These are phyloP conservation scores for Penicillium ochrochloron DNA, from an alignment of 495 filamentous ascomycete species.

Conservation along the genomic window DNA sequence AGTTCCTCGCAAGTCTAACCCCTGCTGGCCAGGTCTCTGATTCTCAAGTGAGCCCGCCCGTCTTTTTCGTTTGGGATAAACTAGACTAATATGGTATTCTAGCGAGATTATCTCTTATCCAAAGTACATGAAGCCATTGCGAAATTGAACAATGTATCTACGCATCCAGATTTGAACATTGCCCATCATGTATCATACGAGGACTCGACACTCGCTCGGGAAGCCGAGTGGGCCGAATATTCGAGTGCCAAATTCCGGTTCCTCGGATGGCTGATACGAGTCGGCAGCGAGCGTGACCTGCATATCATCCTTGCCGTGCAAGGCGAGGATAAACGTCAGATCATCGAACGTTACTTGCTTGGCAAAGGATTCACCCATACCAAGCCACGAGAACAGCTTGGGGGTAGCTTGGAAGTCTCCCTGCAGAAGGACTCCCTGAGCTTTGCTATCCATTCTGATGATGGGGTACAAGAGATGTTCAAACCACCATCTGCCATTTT, in stretches of 20 bases:
- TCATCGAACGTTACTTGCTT: constrained; percentile 57
- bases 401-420: constrained; percentile 41
- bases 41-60: constrained; percentile 30
- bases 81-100: constrained; percentile 14
- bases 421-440: constrained; percentile 44
- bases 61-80: neutral
- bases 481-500: constrained; percentile 55
- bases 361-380: constrained; percentile 53
- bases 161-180: constrained; percentile 60
- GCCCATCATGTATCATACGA: constrained; percentile 42
- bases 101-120: constrained; percentile 32
- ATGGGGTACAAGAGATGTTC: constrained; percentile 42
- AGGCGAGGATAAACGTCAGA: constrained; percentile 46
- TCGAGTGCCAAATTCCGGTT: constrained; percentile 64
- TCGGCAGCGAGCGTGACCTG: constrained; percentile 40
- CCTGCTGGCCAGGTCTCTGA: constrained; percentile 17
- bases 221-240: constrained; percentile 59
- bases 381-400: constrained; percentile 46
- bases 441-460: constrained; percentile 55
- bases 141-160: constrained; percentile 52
- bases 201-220: constrained; percentile 42
- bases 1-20: constrained; percentile 32
- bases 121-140: constrained; percentile 46
- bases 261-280: constrained; percentile 55
- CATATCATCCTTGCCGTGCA: constrained; percentile 55